Evolutionary conservation across 352 stramenopile genomes (phyloP).

Genomic region (Phytophthora europaea): DNA sequence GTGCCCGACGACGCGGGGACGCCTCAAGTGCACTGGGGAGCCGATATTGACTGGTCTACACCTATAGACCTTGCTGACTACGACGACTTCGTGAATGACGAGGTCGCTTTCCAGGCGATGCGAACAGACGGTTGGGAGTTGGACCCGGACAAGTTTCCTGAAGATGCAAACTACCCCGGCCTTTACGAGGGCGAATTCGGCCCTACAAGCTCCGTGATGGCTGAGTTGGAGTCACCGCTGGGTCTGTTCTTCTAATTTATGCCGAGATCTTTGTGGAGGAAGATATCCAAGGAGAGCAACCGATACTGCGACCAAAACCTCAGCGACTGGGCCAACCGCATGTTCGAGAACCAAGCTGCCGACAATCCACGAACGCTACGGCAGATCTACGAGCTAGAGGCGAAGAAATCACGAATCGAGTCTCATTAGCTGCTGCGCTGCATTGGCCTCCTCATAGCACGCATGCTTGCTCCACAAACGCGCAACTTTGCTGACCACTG

Average conservation of each 20-base stretch:
- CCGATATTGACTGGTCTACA: neutral
- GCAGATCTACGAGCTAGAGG: neutral
- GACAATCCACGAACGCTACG: neutral
- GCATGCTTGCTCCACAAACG: no score
- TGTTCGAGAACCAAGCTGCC: neutral
- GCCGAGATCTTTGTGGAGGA: neutral
- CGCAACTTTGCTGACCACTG: no score
- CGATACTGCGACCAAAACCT: neutral
- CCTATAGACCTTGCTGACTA: neutral
- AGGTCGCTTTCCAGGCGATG: neutral
- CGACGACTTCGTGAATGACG: neutral
- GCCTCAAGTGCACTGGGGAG: neutral
- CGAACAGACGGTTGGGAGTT: neutral
- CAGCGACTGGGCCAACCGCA: neutral
- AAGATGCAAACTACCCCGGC: neutral
- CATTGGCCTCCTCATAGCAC: no score
- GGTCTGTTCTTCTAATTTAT: neutral
- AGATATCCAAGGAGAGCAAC: neutral
- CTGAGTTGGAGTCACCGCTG: neutral
- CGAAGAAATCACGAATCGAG: no score
- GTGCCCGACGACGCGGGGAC: neutral
- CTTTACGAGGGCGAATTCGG: neutral
- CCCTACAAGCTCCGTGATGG: neutral
- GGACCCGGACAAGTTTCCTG: neutral
- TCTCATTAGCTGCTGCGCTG: no score